Conservation (phyloP, 768 basidiomycete species). For the Suillus subluteus region DNA sequence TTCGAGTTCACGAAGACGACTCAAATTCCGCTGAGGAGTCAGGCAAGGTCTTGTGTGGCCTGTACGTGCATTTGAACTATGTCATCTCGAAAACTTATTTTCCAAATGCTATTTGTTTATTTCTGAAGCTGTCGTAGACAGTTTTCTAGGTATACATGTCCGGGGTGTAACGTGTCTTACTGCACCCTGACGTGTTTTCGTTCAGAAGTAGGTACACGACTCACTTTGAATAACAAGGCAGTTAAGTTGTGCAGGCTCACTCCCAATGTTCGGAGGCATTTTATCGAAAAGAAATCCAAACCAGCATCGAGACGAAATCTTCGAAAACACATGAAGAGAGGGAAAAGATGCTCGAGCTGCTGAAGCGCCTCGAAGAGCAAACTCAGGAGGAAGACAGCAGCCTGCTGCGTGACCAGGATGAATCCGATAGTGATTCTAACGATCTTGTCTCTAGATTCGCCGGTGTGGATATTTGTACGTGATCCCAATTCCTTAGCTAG, state of each 20-base stretch:
- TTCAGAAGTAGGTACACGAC: conserved; percentile 53
- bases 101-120: conserved; percentile 7
- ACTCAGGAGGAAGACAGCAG: conserved; percentile 41
- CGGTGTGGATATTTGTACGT: conserved; percentile 64
- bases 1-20: conserved; percentile 16
- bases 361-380: conserved; percentile 76
- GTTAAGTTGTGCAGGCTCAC: conserved; percentile 49
- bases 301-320: conserved; percentile 58
- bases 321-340: conserved; percentile 62
- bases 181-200: conserved; percentile 83
- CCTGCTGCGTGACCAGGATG: conserved; percentile 35
- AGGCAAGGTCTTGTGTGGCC: conserved; percentile 41
- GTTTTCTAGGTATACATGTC: conserved; percentile 80
- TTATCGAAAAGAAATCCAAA: conserved; percentile 74
- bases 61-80: conserved; percentile 39
- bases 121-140: conserved; percentile 69
- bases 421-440: conserved; percentile 42
- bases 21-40: neutral
- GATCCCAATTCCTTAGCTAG: neutral
- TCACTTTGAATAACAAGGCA: neutral
- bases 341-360: conserved; percentile 65
- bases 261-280: conserved; percentile 80
- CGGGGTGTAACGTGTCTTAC: conserved; percentile 79
- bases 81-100: conserved; percentile 8
- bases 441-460: conserved; percentile 56